These are phyloP conservation scores for Prunus fruticosa DNA, from an alignment of 306 rosid species.

Conservation along the genomic window DNA sequence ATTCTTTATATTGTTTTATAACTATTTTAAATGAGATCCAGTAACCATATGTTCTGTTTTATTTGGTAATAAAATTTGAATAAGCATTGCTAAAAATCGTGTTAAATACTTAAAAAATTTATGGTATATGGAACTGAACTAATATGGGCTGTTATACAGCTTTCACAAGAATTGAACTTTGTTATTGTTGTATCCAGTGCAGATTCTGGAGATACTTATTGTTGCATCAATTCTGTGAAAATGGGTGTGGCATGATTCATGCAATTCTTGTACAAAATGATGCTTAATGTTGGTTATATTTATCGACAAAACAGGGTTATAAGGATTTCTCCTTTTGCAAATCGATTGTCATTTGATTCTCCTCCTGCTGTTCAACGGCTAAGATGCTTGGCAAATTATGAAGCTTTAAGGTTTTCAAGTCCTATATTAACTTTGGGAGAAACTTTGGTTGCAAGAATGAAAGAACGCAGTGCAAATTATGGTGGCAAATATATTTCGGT, in stretches of 20 bases:
- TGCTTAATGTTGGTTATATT: neutral
- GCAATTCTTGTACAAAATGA: neutral
- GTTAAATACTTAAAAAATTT: neutral
- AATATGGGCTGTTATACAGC: neutral
- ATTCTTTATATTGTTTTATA: neutral
- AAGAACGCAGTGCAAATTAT: constrained; percentile 66
- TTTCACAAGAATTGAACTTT: neutral
- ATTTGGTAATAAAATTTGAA: neutral
- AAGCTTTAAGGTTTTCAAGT: constrained; percentile 72
- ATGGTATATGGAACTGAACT: neutral
- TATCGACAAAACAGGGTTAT: constrained; percentile 59
- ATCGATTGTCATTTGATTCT: constrained; percentile 88
- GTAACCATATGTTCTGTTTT: neutral
- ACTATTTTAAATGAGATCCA: neutral
- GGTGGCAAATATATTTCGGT: constrained; percentile 91
- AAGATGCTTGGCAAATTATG: constrained; percentile 92
- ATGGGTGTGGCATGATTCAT: neutral
- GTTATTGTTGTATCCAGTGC: neutral
- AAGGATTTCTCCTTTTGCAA: constrained; percentile 96
- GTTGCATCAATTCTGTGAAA: neutral
- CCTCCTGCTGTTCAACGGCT: constrained; percentile 90
- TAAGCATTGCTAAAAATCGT: neutral
- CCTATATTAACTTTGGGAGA: constrained; percentile 72
- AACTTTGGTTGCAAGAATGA: constrained; percentile 81
- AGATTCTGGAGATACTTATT: neutral